Conservation (phyloP, 208 protist genomes). For the Acanthamoeba royreba region DNA sequence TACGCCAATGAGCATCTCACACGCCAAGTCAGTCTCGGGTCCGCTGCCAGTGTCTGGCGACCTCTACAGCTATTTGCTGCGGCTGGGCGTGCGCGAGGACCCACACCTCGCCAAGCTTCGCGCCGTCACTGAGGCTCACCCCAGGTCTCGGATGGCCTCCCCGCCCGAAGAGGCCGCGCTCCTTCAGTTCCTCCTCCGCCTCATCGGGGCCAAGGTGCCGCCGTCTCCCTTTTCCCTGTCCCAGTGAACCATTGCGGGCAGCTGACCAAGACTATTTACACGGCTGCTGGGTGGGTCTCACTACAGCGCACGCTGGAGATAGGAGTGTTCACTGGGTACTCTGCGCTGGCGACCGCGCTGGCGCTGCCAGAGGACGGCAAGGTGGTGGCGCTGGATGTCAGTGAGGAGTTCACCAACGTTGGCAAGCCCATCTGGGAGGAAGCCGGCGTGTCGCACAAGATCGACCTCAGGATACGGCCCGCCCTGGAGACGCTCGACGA, state of each 20-base stretch:
- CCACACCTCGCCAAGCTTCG: not conserved
- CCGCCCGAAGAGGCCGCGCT: not conserved
- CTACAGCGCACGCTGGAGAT: constrained; percentile 67
- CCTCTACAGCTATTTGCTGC: constrained; percentile 10
- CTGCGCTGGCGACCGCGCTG: constrained; percentile 69
- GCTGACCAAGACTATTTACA: too few relatives aligned
- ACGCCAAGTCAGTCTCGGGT: too few relatives aligned
- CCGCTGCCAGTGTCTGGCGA: not conserved
- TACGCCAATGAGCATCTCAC: too few relatives aligned
- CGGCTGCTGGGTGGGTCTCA: too few relatives aligned
- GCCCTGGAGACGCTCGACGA: constrained; percentile 67
- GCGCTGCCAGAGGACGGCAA: constrained; percentile 68
- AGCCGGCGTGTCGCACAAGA: constrained; percentile 73
- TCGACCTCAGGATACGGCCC: constrained; percentile 70
- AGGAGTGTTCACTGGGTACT: constrained; percentile 76
- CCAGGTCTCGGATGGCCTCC: not conserved
- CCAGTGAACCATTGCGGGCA: too few relatives aligned
- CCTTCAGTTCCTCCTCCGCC: not conserved
- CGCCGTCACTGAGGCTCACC: not conserved
- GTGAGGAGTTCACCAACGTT: constrained; percentile 64
- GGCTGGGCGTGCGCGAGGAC: not conserved
- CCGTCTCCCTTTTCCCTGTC: too few relatives aligned
- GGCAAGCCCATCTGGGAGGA: constrained; percentile 70
- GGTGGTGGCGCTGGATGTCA: constrained; percentile 72
- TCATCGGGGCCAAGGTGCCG: not conserved